Evolutionary conservation across 2,329 filamentous ascomycete genomes (phyloP).

Genomic region (Emergomyces orientalis): DNA sequence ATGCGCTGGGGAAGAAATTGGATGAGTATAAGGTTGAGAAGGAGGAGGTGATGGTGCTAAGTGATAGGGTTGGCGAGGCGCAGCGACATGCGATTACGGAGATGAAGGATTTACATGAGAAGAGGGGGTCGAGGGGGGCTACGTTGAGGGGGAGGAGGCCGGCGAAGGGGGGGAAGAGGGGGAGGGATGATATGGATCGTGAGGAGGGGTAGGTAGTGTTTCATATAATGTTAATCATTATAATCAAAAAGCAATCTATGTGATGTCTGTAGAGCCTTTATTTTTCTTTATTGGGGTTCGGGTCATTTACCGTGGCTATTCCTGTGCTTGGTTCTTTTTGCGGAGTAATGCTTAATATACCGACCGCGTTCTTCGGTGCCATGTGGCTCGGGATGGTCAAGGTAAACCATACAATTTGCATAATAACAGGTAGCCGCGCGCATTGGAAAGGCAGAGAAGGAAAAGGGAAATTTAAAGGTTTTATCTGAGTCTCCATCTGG

Average conservation of each 20-base stretch:
- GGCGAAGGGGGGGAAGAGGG: slow-evolving; percentile 42
- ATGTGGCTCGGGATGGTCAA: too few species aligned
- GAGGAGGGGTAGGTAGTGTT: slow-evolving; percentile 53
- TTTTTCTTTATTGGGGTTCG: background rate
- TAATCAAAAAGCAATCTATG: background rate
- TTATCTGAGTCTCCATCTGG: background rate
- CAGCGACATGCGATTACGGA: slow-evolving; percentile 67
- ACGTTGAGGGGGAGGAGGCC: slow-evolving; percentile 46
- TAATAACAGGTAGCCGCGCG: too few species aligned
- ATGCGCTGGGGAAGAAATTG: slow-evolving; percentile 68
- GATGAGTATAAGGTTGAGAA: slow-evolving; percentile 59
- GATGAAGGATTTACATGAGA: slow-evolving; percentile 72
- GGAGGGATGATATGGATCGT: slow-evolving; percentile 60
- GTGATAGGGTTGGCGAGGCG: slow-evolving; percentile 67
- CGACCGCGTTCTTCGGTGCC: too few species aligned
- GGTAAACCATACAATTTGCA: too few species aligned
- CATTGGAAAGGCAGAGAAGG: background rate
- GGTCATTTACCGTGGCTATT: background rate
- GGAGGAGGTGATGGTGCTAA: slow-evolving; percentile 77
- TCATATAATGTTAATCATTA: background rate
- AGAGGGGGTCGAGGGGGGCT: slow-evolving; percentile 43
- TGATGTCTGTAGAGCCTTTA: background rate
- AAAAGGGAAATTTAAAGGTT: background rate
- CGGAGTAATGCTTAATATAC: background rate
- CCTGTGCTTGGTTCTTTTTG: background rate